Conservation (phyloP, 306 rosid genomes). For the Begonia loranthoides region DNA sequence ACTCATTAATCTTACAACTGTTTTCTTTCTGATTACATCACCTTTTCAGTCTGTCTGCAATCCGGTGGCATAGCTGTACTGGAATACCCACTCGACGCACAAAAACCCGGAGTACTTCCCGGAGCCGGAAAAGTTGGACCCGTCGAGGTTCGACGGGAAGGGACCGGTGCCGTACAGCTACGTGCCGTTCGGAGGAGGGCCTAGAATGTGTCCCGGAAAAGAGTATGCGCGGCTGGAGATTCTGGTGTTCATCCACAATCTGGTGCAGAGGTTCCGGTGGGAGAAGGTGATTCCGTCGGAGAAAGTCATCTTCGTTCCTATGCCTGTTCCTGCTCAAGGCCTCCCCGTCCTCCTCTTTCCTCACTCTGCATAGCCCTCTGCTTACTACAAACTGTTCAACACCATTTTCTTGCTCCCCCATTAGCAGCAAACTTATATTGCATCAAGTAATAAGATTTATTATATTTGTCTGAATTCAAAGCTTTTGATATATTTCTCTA, state of each 20-base stretch:
- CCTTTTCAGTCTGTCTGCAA: too few species aligned
- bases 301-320: neutral
- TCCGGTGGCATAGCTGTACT: neutral
- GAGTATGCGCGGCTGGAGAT: constrained; percentile 5
- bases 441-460: too few species aligned
- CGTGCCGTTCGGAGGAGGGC: constrained; percentile 7
- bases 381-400: too few species aligned
- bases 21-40: too few species aligned
- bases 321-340: neutral
- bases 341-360: constrained; percentile 1
- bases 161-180: constrained; percentile 1
- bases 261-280: constrained; percentile 2
- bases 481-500: too few species aligned
- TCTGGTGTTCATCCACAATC: constrained; percentile 1
- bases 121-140: constrained; percentile 3
- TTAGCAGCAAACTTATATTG: too few species aligned
- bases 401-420: too few species aligned
- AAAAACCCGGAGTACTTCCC: constrained; percentile 1
- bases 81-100: neutral
- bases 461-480: too few species aligned
- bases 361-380: neutral
- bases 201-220: constrained; percentile 2
- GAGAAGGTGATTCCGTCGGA: neutral
- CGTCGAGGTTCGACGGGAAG: constrained; percentile 1
- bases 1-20: too few species aligned